A percentile compares a stretch with the other conserved stretches of the same genome.
phyloP scores from a whole-genome alignment of 805 yeast species.

The Candida caryicola region DNA sequence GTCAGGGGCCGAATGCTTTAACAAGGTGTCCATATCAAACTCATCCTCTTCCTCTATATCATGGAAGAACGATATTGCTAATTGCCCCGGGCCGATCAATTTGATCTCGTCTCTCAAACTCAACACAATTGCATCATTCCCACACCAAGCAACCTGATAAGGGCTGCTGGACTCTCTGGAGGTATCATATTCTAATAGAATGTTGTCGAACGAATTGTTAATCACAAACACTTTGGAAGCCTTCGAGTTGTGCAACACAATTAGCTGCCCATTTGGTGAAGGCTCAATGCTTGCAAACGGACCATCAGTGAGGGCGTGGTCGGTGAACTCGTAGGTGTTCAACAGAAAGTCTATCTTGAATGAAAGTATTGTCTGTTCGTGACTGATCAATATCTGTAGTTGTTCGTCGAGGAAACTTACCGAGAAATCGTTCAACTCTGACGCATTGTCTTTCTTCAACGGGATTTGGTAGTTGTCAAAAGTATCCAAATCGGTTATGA shows the following conservation, averaged over 20 bases:
- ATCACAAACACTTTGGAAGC: conserved; percentile 48
- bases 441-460: conserved; percentile 18
- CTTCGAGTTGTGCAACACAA: conserved; percentile 44
- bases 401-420: background rate
- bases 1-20: conserved; percentile 9
- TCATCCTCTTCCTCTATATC: conserved; percentile 25
- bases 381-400: conserved; percentile 24
- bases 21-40: conserved; percentile 24
- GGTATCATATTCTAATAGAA: conserved; percentile 43
- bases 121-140: conserved; percentile 73
- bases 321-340: conserved; percentile 26
- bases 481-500: conserved; percentile 36
- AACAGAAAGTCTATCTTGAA: conserved; percentile 23
- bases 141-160: conserved; percentile 71
- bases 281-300: conserved; percentile 42
- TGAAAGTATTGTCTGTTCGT: conserved; percentile 25
- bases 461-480: conserved; percentile 41
- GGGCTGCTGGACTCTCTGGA: conserved; percentile 41
- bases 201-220: conserved; percentile 44
- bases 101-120: conserved; percentile 62
- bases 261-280: conserved; percentile 56
- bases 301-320: conserved; percentile 45
- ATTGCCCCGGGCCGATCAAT: conserved; percentile 69
- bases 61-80: conserved; percentile 52
- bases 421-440: conserved; percentile 9